These are phyloP conservation scores for Ajuga chamaepitys DNA, from an alignment of 257 asterid species.

Conservation along the genomic window DNA sequence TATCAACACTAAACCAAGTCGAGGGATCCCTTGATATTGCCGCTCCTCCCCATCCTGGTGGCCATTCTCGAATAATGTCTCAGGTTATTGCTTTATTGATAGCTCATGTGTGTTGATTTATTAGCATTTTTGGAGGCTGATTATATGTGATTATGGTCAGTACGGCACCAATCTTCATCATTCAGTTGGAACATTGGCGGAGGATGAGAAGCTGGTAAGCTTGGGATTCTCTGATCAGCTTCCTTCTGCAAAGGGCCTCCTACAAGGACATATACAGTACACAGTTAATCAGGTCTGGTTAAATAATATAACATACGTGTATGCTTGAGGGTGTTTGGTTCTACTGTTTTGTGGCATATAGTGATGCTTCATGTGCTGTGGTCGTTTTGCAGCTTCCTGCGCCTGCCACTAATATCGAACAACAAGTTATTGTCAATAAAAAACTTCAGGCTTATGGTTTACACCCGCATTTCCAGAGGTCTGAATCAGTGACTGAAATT, in stretches of 20 bases:
- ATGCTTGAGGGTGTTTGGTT: conserved; percentile 1
- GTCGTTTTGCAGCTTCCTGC: conserved; percentile 51
- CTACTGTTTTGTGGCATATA: background rate
- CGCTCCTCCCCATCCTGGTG: conserved; percentile 49
- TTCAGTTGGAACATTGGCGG: conserved; percentile 56
- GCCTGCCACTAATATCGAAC: conserved; percentile 75
- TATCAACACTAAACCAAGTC: conserved; percentile 59
- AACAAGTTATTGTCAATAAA: conserved; percentile 76
- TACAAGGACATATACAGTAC: conserved; percentile 65
- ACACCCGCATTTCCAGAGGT: conserved; percentile 89
- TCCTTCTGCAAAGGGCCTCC: conserved; percentile 60
- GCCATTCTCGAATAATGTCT: conserved; percentile 59
- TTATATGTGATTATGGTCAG: conserved; percentile 31
- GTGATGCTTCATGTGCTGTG: conserved; percentile 12
- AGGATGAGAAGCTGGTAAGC: conserved; percentile 75
- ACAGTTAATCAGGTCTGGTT: conserved; percentile 64
- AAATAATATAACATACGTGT: too few relatives aligned
- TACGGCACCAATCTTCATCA: conserved; percentile 62
- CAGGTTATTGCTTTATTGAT: conserved; percentile 43
- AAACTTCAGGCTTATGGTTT: conserved; percentile 67
- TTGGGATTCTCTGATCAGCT: conserved; percentile 78
- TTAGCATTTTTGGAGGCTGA: conserved; percentile 5
- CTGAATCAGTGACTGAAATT: conserved; percentile 18
- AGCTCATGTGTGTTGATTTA: conserved; percentile 6
- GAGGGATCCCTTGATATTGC: conserved; percentile 65